phyloP scores from a whole-genome alignment of 108 stramenopile species.

The Skeletonema grethae region DNA sequence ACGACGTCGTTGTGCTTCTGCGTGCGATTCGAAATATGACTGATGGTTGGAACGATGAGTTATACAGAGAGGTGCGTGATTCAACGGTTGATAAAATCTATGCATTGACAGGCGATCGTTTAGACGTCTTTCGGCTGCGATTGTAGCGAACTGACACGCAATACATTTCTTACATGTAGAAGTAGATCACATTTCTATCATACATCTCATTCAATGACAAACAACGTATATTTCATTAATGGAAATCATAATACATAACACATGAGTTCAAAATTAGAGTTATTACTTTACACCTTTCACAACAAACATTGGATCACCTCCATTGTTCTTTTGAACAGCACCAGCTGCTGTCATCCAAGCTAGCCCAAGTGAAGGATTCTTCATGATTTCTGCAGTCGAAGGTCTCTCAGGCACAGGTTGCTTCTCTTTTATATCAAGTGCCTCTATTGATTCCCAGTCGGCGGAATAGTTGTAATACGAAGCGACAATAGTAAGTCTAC shows the following conservation, averaged over 20 bases:
- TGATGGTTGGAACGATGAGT: constrained; percentile 51
- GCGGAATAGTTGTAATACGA: constrained; percentile 73
- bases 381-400: constrained; percentile 51
- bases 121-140: constrained; percentile 27
- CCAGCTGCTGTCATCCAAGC: constrained; percentile 73
- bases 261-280: not conserved
- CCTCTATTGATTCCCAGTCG: constrained; percentile 63
- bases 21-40: constrained; percentile 53
- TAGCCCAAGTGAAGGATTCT: constrained; percentile 52
- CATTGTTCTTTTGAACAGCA: constrained; percentile 55
- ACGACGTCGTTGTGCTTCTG: constrained; percentile 55
- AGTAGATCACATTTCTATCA: too few relatives aligned
- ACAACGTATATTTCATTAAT: not conserved
- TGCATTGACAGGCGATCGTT: constrained; percentile 1
- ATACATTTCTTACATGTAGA: not conserved
- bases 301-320: constrained; percentile 76
- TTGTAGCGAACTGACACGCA: not conserved
- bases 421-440: constrained; percentile 59
- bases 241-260: not conserved
- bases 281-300: constrained; percentile 63
- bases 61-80: constrained; percentile 18
- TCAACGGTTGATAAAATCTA: constrained; percentile 26
- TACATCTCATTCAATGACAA: too few relatives aligned
- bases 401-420: constrained; percentile 53
- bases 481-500: constrained; percentile 66